These are phyloP conservation scores for Calonectria pauciramosa DNA, from an alignment of 2,329 filamentous ascomycete species.

Conservation along the genomic window DNA sequence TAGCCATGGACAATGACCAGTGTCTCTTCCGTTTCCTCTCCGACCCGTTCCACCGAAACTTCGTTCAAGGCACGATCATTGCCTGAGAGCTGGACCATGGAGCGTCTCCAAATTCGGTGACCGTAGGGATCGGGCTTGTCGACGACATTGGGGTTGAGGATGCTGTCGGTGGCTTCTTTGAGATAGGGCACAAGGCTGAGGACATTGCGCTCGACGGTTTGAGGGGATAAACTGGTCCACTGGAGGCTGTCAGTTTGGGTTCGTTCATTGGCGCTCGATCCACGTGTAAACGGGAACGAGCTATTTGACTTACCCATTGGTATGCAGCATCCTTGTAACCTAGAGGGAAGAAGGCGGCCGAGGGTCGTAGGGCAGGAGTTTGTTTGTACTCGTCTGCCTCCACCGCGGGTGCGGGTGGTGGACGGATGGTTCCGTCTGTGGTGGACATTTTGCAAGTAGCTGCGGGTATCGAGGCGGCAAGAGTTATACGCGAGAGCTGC, in stretches of 20 bases:
- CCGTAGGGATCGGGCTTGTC: conserved; percentile 82
- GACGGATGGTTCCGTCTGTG: conserved; percentile 47
- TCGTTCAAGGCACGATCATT: conserved; percentile 93
- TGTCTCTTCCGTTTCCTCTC: conserved; percentile 84
- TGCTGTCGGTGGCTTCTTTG: conserved; percentile 79
- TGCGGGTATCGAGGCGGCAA: conserved; percentile 46
- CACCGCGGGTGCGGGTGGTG: conserved; percentile 38
- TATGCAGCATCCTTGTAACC: conserved; percentile 92
- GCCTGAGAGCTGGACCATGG: conserved; percentile 86
- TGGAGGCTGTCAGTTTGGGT: conserved; percentile 53
- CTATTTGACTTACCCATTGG: conserved; percentile 81
- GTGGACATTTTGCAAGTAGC: conserved; percentile 51
- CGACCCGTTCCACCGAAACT: conserved; percentile 88
- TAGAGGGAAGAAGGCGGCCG: conserved; percentile 78
- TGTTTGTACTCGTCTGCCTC: conserved; percentile 43
- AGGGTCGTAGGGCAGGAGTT: conserved; percentile 45
- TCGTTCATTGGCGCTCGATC: neutral
- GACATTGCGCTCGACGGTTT: conserved; percentile 88
- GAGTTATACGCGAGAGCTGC: conserved; percentile 57
- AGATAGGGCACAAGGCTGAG: conserved; percentile 89
- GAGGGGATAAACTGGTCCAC: conserved; percentile 90
- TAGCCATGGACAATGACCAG: conserved; percentile 98
- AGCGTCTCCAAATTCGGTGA: conserved; percentile 86
- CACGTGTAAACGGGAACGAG: neutral
- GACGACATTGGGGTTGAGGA: conserved; percentile 59